Evolutionary conservation across 2,329 filamentous ascomycete species (phyloP), one percentile per base, ranked within the genome.

Genomic region (Intubia oerlemansii): DNA sequence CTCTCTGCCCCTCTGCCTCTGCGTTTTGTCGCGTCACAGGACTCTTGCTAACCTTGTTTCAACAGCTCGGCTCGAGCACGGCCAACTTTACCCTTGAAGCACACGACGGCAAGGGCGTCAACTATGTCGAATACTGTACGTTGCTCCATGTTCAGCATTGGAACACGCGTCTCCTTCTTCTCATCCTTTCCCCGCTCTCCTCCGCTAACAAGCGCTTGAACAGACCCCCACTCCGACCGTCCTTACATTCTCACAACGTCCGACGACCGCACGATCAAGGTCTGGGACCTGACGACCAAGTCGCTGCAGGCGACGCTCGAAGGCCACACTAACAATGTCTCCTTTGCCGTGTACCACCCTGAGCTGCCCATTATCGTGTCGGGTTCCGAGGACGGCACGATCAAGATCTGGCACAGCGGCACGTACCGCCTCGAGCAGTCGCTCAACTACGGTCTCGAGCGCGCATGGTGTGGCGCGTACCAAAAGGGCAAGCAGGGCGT

Each of bases 251-350:
- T 98, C 38, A 98, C 88, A 15, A 93, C 85, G 10, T 92, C 82
- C 7, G 88, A 98, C 49, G 88, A 95, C 52, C 72, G 80, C 43
- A 95, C 85, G 1, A 81, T 95, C 42, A 95, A 95, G 61, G 70
- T 98, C 31, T 98, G 88, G 85, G 88, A 98, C 48, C 95, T 98
- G 59, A 95, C 85, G 10, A 95, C 84, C 27, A 98, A 98, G 56
- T 88, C 82, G 10, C 61, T 95, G 39, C 93, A 95, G 46, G 88
- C 88, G 17, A 95, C 85, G 3, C 63, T 98, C 27, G 88, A 98
- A 51, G 88, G 88, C 17, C 88, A 98, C 51, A 91, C 82, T 17
- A 92, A 84, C 52, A 98, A 98, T 45, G 88, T 98, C 27, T 93
- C 84, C 3, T 98, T 95, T 45, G 88, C 88, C 28, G 90, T 84